These are phyloP conservation scores for Brasilioporus rufonigricans DNA, from an alignment of 768 basidiomycete genomes.

Conservation along the genomic window DNA sequence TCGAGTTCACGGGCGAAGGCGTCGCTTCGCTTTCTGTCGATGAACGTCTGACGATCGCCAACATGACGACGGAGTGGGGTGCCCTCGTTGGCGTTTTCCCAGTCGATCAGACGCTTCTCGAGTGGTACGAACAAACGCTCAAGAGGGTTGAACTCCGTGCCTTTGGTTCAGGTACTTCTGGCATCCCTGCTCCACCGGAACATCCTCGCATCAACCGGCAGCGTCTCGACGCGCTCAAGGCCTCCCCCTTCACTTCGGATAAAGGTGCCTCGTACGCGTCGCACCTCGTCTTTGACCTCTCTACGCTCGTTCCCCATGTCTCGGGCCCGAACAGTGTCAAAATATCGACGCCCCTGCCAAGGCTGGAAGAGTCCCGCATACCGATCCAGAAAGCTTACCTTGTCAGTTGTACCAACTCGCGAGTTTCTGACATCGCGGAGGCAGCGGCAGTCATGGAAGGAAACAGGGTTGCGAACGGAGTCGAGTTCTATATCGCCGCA, in stretches of 20 bases:
- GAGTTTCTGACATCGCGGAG: constrained; percentile 89
- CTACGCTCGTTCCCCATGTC: constrained; percentile 91
- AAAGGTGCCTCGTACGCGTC: constrained; percentile 76
- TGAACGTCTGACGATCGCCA: constrained; percentile 94
- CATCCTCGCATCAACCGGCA: constrained; percentile 84
- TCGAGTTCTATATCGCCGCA: constrained; percentile 97
- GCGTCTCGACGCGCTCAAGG: constrained; percentile 65
- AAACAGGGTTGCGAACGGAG: constrained; percentile 76
- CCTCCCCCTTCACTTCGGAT: constrained; percentile 62
- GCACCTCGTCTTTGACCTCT: constrained; percentile 88
- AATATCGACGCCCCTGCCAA: constrained; percentile 87
- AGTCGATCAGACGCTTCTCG: constrained; percentile 73
- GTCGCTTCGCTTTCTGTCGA: constrained; percentile 76
- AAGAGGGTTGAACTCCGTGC: constrained; percentile 73
- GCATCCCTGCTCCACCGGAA: constrained; percentile 66
- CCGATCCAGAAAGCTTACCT: constrained; percentile 97
- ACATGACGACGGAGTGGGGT: constrained; percentile 99
- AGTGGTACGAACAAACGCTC: constrained; percentile 82
- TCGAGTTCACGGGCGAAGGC: constrained; percentile 95
- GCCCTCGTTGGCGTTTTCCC: constrained; percentile 96
- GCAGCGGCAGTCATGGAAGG: constrained; percentile 89
- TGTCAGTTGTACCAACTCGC: constrained; percentile 96
- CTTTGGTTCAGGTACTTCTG: constrained; percentile 50
- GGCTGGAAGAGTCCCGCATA: constrained; percentile 70
- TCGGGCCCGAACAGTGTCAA: constrained; percentile 99